Base-by-base conservation (phyloP, 2,329 filamentous ascomycete species). In the Rutstroemia sp. region DNA sequence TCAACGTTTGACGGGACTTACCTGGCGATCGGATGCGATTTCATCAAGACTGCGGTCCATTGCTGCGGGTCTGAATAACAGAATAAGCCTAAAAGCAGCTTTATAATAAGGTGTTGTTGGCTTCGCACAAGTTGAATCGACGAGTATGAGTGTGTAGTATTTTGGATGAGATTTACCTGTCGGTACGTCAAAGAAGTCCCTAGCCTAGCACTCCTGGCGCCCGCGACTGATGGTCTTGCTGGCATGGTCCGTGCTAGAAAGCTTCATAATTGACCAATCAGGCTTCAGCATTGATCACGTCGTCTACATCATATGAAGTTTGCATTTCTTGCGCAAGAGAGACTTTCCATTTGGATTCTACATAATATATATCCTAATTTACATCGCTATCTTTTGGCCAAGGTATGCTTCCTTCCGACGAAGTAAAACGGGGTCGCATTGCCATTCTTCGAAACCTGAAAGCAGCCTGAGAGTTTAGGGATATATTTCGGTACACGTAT, bases 1-100 rank as follows among this genome's bases (percentile, higher is more conserved):
- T 54, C 42, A 23, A 50, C 49, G 38, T 38, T 27, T 19, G 51
- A 52, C 45, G 30, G 46, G 25, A 59, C 74, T 60, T 76, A 83
- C 81, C 66, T 81, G 79, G 62, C 79, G 79, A 66, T 83, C 81
- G 61, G 75, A 75, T 61, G 84, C 83, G 66, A 84, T 82, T 65
- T 85, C 82, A 71, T 85, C 82, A 58, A 86, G 74, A 65, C 78
- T 80, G 67, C 81, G 79, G 72, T 47, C 44, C 44, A 47, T 38
- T 25, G 23, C 18, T 37, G 50, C 1, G 8, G 23, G 2, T 18
- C 12, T 6, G 21, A 27, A 38, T 23, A 7, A 25, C 3, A 47
- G 8, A 47, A 27, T 25, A 27, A 27, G 23, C 8, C 1, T 27
- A 23, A n/a, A 23, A 23, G 41, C 7, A 12, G 10, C 7, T 3